A percentile compares a stretch with the other conserved stretches of the same genome.
phyloP scores from a whole-genome alignment of 2,329 filamentous ascomycete species.

The Cordyceps cicadae region DNA sequence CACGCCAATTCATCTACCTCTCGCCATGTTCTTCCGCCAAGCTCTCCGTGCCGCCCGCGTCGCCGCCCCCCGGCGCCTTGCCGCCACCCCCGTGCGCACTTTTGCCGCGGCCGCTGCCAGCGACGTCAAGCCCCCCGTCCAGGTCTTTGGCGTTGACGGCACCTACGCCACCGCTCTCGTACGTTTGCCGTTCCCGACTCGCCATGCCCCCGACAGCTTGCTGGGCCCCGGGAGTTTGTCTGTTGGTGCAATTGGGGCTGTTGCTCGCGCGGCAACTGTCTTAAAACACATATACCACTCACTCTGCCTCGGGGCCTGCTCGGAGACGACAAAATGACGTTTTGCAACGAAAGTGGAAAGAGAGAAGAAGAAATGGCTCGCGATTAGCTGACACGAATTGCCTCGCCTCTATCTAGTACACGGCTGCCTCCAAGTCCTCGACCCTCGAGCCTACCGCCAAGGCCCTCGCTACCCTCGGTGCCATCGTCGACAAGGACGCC shows the following conservation, averaged over 20 bases:
- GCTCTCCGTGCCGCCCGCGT: constrained; percentile 47
- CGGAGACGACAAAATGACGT: neutral
- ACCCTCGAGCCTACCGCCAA: constrained; percentile 78
- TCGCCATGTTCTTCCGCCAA: constrained; percentile 53
- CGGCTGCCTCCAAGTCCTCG: constrained; percentile 81
- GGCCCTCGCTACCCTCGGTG: constrained; percentile 63
- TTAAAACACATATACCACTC: neutral
- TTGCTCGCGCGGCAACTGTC: neutral
- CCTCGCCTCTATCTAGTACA: constrained; percentile 62
- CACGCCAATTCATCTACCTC: constrained; percentile 13
- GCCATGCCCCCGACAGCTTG: no score
- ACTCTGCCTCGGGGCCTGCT: neutral
- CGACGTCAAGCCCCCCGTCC: constrained; percentile 74
- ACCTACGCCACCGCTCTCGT: constrained; percentile 98
- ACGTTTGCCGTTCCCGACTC: constrained; percentile 33
- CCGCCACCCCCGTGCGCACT: constrained; percentile 52
- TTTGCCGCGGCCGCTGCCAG: constrained; percentile 66
- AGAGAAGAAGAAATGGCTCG: neutral
- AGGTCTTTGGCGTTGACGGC: constrained; percentile 92
- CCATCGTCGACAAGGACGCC: constrained; percentile 69
- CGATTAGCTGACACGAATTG: constrained; percentile 17
- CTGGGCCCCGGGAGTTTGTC: no score
- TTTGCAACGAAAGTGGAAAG: neutral
- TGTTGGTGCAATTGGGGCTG: neutral
- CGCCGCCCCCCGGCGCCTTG: constrained; percentile 52